Evolutionary conservation across 371 early-diverging fungal genomes (phyloP).

Genomic region (Apophysomyces variabilis): DNA sequence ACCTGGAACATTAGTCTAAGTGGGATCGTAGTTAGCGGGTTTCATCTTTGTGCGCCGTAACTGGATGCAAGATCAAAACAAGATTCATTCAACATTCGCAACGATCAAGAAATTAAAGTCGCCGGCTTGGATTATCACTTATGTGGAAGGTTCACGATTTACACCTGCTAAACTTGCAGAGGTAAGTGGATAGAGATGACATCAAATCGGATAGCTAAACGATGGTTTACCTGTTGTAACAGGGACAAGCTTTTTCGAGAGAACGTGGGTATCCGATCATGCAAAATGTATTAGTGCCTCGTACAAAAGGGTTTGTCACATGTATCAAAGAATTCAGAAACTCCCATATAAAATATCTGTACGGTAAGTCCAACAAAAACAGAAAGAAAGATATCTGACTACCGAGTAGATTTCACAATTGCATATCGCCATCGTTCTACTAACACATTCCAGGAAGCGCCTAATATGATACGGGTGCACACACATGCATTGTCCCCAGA

Average conservation of each 20-base stretch:
- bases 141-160: slow-evolving; percentile 74
- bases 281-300: slow-evolving; percentile 75
- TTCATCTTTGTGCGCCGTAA: slow-evolving; percentile 72
- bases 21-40: slow-evolving; percentile 61
- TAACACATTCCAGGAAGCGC: slow-evolving; percentile 53
- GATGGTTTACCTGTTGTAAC: slow-evolving; percentile 6
- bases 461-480: slow-evolving; percentile 67
- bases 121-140: slow-evolving; percentile 78
- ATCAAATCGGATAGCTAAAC: not conserved
- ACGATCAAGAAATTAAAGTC: slow-evolving; percentile 58
- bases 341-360: slow-evolving; percentile 70
- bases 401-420: slow-evolving; percentile 61
- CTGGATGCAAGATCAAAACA: slow-evolving; percentile 68
- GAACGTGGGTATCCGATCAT: slow-evolving; percentile 62
- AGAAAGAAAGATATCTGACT: not conserved
- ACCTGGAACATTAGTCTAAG: not conserved
- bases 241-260: slow-evolving; percentile 65
- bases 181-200: slow-evolving; percentile 25
- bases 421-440: slow-evolving; percentile 56
- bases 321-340: slow-evolving; percentile 64
- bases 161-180: slow-evolving; percentile 64
- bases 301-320: slow-evolving; percentile 81
- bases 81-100: slow-evolving; percentile 63
- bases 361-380: slow-evolving; percentile 45
- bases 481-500: slow-evolving; percentile 55